These are phyloP conservation scores for Pythium scleroteichum DNA, from an alignment of 352 stramenopile species.

Conservation along the genomic window DNA sequence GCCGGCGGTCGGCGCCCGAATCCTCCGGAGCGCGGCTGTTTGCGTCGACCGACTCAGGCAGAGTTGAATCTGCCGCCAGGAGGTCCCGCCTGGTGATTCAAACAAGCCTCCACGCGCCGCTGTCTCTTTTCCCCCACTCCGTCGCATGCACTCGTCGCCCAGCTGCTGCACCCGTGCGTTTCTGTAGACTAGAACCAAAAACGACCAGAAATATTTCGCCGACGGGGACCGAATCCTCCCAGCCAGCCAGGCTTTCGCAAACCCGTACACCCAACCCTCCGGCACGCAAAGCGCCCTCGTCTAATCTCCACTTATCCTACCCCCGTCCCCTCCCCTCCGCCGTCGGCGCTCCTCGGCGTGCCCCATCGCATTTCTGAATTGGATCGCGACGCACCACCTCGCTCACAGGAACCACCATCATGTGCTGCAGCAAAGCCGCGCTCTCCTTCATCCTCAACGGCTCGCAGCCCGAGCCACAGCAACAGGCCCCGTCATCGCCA, in stretches of 20 bases:
- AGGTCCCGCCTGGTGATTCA: not conserved
- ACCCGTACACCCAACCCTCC: conserved; percentile 11
- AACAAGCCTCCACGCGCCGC: not conserved
- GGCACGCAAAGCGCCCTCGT: not conserved
- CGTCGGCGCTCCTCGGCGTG: conserved; percentile 3
- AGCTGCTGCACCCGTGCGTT: conserved; percentile 8
- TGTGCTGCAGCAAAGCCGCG: conserved; percentile 26
- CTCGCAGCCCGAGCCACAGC: conserved; percentile 1
- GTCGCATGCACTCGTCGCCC: not conserved
- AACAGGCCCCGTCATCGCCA: conserved; percentile 5
- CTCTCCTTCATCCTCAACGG: conserved; percentile 29
- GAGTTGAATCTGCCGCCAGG: conserved; percentile 11
- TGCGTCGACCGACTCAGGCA: not conserved
- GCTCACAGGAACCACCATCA: conserved; percentile 3
- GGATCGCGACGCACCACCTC: conserved; percentile 20
- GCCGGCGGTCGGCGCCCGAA: too few species aligned
- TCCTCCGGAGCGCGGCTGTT: too few species aligned
- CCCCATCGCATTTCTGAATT: conserved; percentile 30
- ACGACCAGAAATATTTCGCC: not conserved
- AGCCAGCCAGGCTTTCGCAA: conserved; percentile 2
- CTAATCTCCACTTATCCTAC: not conserved
- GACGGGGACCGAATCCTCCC: conserved; percentile 12
- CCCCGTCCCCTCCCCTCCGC: not conserved
- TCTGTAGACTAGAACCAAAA: conserved; percentile 10
- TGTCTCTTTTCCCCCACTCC: not conserved